Base-by-base conservation (phyloP, 192 early-diverging fungal species). In the Geranomyces michiganensis region DNA sequence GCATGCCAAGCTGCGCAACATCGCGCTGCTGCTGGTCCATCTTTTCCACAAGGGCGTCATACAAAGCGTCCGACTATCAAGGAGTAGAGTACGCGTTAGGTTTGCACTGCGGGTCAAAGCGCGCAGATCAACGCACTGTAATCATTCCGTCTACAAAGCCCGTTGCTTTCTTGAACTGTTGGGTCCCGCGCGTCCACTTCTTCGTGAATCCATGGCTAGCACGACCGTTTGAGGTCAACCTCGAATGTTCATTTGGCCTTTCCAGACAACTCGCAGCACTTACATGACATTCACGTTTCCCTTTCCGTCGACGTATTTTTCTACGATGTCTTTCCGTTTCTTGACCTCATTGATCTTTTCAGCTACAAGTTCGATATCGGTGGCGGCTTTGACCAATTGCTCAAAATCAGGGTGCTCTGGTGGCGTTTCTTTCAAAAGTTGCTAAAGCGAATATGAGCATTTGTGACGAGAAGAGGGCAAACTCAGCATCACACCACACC, bases 311-410 rank as follows among this genome's bases (percentile, higher is more conserved):
- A 94, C 89, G 72, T 92, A 90, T 72, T 91, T 91, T 56, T 93
- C 91, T 5, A 93, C 90, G 61, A 92, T 89, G 75, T 92, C 93
- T 68, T 92, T 93, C n/a, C 92, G 83, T 59, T 88, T 85, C 72
- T 95, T 95, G 26, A 92, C 88, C 46, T 91, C 87, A 79, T 95
- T 95, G 67, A 95, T 93, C 32, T 87, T 87, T 55, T 91, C 92
- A 1, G 92, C 93, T 15, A 94, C 82, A 24, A 78, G 73, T 45
- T 89, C 79, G 67, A 89, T 87, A 51, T 79, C 86, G 19, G 65
- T 74, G 31, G 75, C 79, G 7, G 82, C 84, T 24, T 62, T 45
- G 24, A 75, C 77, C 21, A 91, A 72, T 12, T 82, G 76, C 44
- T 82, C 85, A 70, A 75, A 84, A 63, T 92, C 90, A 14, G 80